Evolutionary conservation across 139 green algal genomes (phyloP), one percentile per base, ranked within the genome.

Genomic region (Spirogloea muscicola): DNA sequence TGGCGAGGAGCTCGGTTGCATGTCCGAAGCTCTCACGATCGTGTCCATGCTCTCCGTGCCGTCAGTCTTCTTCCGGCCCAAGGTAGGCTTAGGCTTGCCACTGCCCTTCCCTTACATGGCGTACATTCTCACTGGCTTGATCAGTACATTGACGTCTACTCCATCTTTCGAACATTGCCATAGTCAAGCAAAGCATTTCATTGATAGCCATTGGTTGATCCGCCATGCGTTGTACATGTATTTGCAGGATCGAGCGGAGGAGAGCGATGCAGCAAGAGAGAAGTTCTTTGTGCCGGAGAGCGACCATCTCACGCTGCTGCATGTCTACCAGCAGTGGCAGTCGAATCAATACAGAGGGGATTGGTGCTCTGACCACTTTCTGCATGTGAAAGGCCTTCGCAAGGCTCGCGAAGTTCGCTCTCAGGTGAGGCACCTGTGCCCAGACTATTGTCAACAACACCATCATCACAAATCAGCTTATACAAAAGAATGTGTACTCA

Each of bases 261-360:
- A 98, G 87, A 88, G 67, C 58, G 94, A 99, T 74, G 89, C 93
- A 6, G 94, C 93, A 36, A 87, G 94, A 27, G 94, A 99, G 79
- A 98, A 98, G 86, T 99, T 99, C 82, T 97, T 96, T 68, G 92
- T 98, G 38, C 94, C 94, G 0, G 94, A 99, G 87, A 91, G 80
- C 51, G 94, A 99, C 85, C 94, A 99, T 89, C 87, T 98, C n/a
- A 99, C 94, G 0, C 84, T 98, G 80, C 87, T 99, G 49, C 89
- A 99, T 80, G 86, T 95, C 29, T 99, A 97, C 87, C 87, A 96
- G 79, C 94, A 98, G 85, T 99, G 94, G 94, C 96, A 97, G 85
- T 91, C 88, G 70, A 94, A 97, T 81, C 85, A 86, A 16, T 95
- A 89, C 83, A 86, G 90, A 42, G 79, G 79, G 7, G 90, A 96